Percentiles rank a stretch among this genome's conserved stretches.
These are phyloP conservation scores for Penicillium macrosclerotiorum DNA, from an alignment of 495 filamentous ascomycete species.

Conservation along the genomic window DNA sequence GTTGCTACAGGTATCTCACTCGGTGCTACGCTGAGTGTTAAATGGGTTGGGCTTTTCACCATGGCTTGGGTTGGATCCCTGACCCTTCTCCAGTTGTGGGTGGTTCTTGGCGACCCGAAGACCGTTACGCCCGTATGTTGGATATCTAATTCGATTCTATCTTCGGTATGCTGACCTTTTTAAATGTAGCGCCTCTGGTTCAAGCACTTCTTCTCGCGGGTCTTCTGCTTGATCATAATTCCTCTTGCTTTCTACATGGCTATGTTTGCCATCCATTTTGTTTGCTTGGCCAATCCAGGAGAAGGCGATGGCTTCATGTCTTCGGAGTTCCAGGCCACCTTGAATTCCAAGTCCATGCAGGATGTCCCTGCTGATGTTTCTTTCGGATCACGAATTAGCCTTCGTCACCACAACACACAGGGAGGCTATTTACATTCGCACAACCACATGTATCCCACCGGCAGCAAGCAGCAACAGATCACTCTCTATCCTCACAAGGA, in stretches of 20 bases:
- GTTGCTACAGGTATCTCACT: conserved; percentile 79
- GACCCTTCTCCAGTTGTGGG: conserved; percentile 90
- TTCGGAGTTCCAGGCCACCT: conserved; percentile 95
- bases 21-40: conserved; percentile 91
- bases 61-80: conserved; percentile 96
- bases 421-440: conserved; percentile 98
- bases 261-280: conserved; percentile 95
- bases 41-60: conserved; percentile 98
- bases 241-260: conserved; percentile 87
- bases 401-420: conserved; percentile 95
- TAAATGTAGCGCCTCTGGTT: conserved; percentile 68
- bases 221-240: conserved; percentile 90
- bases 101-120: conserved; percentile 83
- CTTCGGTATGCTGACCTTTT: conserved; percentile 11
- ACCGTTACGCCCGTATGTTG: conserved; percentile 69
- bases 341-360: conserved; percentile 94
- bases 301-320: conserved; percentile 99
- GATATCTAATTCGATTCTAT: neutral
- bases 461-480: conserved; percentile 97
- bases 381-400: conserved; percentile 77
- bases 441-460: conserved; percentile 93
- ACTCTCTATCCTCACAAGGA: conserved; percentile 99
- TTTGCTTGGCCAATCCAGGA: conserved; percentile 88
- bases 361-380: conserved; percentile 91
- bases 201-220: conserved; percentile 90